Percentiles rank a stretch among this genome's conserved stretches.
These are phyloP conservation scores for Suillus subaureus DNA, from an alignment of 768 basidiomycete species.

Conservation along the genomic window DNA sequence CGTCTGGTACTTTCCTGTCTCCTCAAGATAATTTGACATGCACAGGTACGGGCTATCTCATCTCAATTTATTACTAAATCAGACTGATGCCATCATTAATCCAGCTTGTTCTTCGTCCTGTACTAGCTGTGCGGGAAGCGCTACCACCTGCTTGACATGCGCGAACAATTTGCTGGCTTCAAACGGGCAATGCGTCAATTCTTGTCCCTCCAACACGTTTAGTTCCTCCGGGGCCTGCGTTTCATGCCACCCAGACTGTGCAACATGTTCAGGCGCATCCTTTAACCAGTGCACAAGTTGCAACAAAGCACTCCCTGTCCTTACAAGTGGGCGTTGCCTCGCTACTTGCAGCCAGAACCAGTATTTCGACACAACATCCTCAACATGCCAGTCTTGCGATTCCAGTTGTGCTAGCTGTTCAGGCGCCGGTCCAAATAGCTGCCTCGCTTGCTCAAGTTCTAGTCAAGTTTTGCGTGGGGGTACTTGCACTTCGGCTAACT, in stretches of 20 bases:
- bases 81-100: conserved; percentile 14
- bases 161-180: conserved; percentile 65
- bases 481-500: conserved; percentile 63
- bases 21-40: conserved; percentile 77
- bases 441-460: conserved; percentile 72
- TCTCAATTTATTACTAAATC: neutral
- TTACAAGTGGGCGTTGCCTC: conserved; percentile 75
- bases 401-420: conserved; percentile 79
- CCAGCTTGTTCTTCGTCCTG: conserved; percentile 76
- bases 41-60: conserved; percentile 50
- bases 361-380: conserved; percentile 68
- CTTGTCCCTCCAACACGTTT: conserved; percentile 76
- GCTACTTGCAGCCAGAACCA: conserved; percentile 73
- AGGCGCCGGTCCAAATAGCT: conserved; percentile 64
- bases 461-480: conserved; percentile 64
- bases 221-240: conserved; percentile 65
- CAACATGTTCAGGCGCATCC: conserved; percentile 74
- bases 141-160: conserved; percentile 78
- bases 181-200: conserved; percentile 70
- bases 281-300: conserved; percentile 83
- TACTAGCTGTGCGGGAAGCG: conserved; percentile 64
- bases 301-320: conserved; percentile 65
- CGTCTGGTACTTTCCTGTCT: conserved; percentile 70
- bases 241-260: conserved; percentile 85
- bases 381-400: conserved; percentile 73